Conservation (phyloP, 2,329 filamentous ascomycete genomes). For the Pseudonectria foliicola region DNA sequence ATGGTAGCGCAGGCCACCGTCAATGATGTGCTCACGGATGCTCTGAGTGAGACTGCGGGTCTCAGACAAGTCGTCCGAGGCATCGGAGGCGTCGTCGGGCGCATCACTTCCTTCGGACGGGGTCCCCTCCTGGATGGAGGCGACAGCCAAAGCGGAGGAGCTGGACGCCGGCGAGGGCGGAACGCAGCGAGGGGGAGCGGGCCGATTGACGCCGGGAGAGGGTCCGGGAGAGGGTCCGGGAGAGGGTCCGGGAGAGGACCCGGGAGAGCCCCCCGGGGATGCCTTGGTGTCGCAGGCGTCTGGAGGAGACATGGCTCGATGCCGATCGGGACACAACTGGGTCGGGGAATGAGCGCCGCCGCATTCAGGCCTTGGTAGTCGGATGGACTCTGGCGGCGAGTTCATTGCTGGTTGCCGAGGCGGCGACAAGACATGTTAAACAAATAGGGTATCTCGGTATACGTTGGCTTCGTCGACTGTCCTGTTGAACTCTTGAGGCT, state of each 20-base stretch:
- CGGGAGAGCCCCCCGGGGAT: too few relatives aligned
- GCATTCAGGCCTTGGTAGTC: slow-evolving; percentile 3
- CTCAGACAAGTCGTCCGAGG: slow-evolving; percentile 22
- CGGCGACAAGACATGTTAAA: slow-evolving; percentile 8
- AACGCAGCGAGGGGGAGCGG: slow-evolving; percentile 4
- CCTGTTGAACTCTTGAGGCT: too few relatives aligned
- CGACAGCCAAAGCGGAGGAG: slow-evolving; percentile 23
- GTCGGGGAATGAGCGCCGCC: background rate
- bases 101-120: slow-evolving; percentile 27
- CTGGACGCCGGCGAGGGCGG: slow-evolving; percentile 23
- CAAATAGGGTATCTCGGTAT: too few relatives aligned
- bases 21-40: slow-evolving; percentile 36
- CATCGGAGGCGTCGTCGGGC: slow-evolving; percentile 21
- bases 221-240: slow-evolving; percentile 4
- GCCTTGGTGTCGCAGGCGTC: background rate
- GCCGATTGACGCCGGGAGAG: slow-evolving; percentile 1
- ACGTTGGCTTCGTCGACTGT: too few relatives aligned
- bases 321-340: slow-evolving; percentile 1
- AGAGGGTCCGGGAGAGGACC: slow-evolving; percentile 2
- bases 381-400: slow-evolving; percentile 18
- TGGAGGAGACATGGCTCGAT: slow-evolving; percentile 3
- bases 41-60: slow-evolving; percentile 36
- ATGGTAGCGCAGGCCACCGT: slow-evolving; percentile 34
- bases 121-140: slow-evolving; percentile 22
- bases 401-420: slow-evolving; percentile 12